phyloP scores from a whole-genome alignment of 495 filamentous ascomycete species.

The Aspergillus ostianus region DNA sequence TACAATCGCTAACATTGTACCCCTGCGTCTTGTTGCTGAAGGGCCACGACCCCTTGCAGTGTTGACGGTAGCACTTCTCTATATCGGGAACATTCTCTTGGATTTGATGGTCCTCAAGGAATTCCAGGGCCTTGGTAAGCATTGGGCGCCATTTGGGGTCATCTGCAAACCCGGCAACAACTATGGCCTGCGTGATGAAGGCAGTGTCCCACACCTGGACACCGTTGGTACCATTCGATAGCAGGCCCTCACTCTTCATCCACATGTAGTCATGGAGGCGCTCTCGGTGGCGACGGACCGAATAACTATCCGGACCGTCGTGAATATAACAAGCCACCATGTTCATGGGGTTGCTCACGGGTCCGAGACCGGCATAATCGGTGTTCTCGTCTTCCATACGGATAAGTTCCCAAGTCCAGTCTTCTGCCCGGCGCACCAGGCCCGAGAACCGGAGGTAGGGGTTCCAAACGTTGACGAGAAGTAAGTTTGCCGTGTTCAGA shows the following conservation, averaged over 20 bases:
- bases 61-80: constrained; percentile 83
- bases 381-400: constrained; percentile 90
- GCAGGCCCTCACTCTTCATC: constrained; percentile 89
- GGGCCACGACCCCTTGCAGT: constrained; percentile 90
- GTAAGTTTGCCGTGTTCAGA: constrained; percentile 70
- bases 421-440: constrained; percentile 65
- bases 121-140: constrained; percentile 79
- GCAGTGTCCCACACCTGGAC: constrained; percentile 96
- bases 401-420: constrained; percentile 73
- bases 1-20: constrained; percentile 93
- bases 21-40: constrained; percentile 91
- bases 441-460: constrained; percentile 63
- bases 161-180: constrained; percentile 73
- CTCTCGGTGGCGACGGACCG: constrained; percentile 75
- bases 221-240: constrained; percentile 94
- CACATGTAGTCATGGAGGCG: constrained; percentile 84
- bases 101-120: constrained; percentile 89
- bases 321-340: constrained; percentile 76
- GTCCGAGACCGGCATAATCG: constrained; percentile 79
- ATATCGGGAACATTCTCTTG: constrained; percentile 78
- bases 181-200: constrained; percentile 78
- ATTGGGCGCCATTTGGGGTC: constrained; percentile 79
- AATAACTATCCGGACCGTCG: constrained; percentile 74
- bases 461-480: constrained; percentile 74
- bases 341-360: constrained; percentile 89